phyloP scores from a whole-genome alignment of 352 stramenopile species.

The Phytopythium vexans region DNA sequence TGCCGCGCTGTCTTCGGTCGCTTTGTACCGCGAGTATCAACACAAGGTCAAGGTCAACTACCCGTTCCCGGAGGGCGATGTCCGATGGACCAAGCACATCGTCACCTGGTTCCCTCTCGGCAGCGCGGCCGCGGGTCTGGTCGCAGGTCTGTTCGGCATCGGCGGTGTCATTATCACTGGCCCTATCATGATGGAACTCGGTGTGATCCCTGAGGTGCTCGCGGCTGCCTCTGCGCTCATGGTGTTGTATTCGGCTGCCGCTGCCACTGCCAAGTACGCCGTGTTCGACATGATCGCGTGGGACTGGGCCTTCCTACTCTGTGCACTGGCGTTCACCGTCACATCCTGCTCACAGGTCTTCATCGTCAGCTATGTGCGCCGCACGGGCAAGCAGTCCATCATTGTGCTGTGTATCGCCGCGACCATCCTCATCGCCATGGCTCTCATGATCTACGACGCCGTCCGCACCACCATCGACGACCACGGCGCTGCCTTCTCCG shows the following conservation, averaged over 20 bases:
- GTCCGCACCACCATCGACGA: conserved; percentile 38
- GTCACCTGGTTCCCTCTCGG: conserved; percentile 34
- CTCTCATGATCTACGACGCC: conserved; percentile 51
- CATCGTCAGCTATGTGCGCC: conserved; percentile 42
- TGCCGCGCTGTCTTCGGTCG: conserved; percentile 14
- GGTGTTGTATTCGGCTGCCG: conserved; percentile 50
- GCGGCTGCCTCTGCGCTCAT: conserved; percentile 21
- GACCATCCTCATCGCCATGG: conserved; percentile 36
- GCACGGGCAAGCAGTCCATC: conserved; percentile 44
- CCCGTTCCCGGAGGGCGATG: conserved; percentile 29
- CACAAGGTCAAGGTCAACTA: conserved; percentile 36
- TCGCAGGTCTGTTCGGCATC: conserved; percentile 42
- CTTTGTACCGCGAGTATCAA: conserved; percentile 27
- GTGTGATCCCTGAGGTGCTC: conserved; percentile 36
- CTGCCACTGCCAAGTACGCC: conserved; percentile 45
- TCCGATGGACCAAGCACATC: conserved; percentile 38
- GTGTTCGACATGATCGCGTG: conserved; percentile 54
- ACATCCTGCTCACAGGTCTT: conserved; percentile 41
- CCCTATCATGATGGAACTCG: conserved; percentile 21
- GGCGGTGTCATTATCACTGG: conserved; percentile 29
- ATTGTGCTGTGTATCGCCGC: conserved; percentile 53
- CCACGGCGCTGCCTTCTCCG: conserved; percentile 27
- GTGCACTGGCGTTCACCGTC: conserved; percentile 35
- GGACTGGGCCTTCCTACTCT: conserved; percentile 41
- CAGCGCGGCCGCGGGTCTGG: conserved; percentile 34